These are phyloP conservation scores for Schizonepeta tenuifolia DNA, from an alignment of 257 asterid genomes.

Conservation along the genomic window DNA sequence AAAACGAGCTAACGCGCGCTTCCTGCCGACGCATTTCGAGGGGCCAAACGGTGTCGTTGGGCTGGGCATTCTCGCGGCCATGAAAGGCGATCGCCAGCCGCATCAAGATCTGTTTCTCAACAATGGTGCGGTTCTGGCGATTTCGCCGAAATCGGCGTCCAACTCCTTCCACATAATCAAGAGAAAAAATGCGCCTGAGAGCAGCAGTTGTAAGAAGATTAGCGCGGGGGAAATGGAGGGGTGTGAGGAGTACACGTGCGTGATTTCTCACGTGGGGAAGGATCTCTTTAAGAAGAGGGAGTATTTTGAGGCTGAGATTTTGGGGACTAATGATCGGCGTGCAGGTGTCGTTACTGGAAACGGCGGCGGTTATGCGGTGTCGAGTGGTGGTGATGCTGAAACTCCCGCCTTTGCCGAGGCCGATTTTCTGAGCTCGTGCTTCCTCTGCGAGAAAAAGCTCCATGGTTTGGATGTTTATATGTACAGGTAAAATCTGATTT, in stretches of 20 bases:
- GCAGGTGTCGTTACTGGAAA: constrained; percentile 28
- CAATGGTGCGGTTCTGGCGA: constrained; percentile 44
- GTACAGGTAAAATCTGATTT: constrained; percentile 61
- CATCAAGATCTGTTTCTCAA: constrained; percentile 38
- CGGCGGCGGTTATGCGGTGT: constrained; percentile 29
- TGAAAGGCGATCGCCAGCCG: constrained; percentile 34
- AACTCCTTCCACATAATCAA: constrained; percentile 51
- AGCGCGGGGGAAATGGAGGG: constrained; percentile 56
- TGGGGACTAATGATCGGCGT: constrained; percentile 35
- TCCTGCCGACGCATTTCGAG: constrained; percentile 50
- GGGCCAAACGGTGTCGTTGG: constrained; percentile 82
- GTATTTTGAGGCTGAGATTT: constrained; percentile 56
- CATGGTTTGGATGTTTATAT: constrained; percentile 89
- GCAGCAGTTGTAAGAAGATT: constrained; percentile 24
- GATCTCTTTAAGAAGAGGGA: constrained; percentile 60
- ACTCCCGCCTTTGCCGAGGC: constrained; percentile 30
- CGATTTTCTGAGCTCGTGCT: constrained; percentile 72
- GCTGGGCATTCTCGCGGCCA: constrained; percentile 77
- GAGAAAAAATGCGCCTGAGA: constrained; percentile 5
- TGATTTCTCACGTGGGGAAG: constrained; percentile 68
- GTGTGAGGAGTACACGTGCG: constrained; percentile 85
- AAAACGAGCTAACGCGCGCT: constrained; percentile 36
- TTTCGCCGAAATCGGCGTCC: constrained; percentile 61
- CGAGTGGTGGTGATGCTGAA: constrained; percentile 25
- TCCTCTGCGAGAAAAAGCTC: constrained; percentile 77